Base-by-base conservation (phyloP, 257 asterid species). In the Salvia miltiorrhiza region DNA sequence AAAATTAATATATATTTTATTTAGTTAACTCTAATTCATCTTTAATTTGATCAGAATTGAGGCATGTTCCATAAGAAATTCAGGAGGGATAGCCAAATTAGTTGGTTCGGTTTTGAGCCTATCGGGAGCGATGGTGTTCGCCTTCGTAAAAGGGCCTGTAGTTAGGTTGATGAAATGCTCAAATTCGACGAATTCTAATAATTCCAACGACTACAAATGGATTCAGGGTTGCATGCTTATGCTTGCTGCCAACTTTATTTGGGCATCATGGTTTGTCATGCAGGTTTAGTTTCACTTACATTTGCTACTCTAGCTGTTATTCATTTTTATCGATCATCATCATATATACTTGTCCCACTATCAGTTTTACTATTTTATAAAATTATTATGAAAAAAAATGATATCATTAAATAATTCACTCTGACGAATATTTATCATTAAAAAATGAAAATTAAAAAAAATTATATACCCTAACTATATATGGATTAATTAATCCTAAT, bases 211-310 rank as follows among this genome's bases (percentile, higher is more conserved):
- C n/a, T n/a, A n/a, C 71, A 83, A 78, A 33, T 81, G 76, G 84
- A 49, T 84, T 16, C 77, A 77, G 67, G 93, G 96, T 66, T 81
- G 85, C 54, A 67, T 83, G 5, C 77, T 86, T 21, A 84, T 88
- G 91, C 71, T 88, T 24, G 65, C 69, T 7, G 81, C 93, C 71
- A 85, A 83, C 74, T 33, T 79, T 0, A 50, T 45, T 2, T 86
- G 91, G 94, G 81, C 90, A n/a, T 55, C 76, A 12, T 87, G 91
- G 93, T 81, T 83, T 56, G 87, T 88, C 47, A 63, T 83, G 74
- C 91, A 83, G 93, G 96, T 87, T 44, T 8, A 0, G 52, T 57
- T 40, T 4, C 0, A 2, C 8, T 1, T 49, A 30, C 4, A 30
- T 30, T n/a, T n/a, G n/a, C n/a, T n/a, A n/a, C n/a, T n/a, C n/a